phyloP scores from a whole-genome alignment of 148 eudicot species.

The Pharnaceum exiguum region DNA sequence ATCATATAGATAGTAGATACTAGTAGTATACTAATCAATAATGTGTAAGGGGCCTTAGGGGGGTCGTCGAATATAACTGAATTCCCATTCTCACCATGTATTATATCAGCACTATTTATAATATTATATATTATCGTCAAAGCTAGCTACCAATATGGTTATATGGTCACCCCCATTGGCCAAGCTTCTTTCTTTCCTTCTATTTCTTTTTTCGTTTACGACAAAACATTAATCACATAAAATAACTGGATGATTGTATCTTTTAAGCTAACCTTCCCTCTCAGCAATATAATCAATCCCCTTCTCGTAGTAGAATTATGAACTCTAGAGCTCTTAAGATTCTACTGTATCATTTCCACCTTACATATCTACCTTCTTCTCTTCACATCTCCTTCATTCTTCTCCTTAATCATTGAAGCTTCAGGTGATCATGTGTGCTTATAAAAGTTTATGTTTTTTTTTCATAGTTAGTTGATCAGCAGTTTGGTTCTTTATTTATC shows the following conservation, averaged over 20 bases:
- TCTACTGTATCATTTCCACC: slow-evolving; percentile 3
- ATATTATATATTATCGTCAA: slow-evolving; percentile 2
- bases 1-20: too few relatives aligned
- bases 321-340: slow-evolving; percentile 17
- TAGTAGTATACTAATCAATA: too few relatives aligned
- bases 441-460: too few relatives aligned
- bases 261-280: slow-evolving; percentile 21
- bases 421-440: too few relatives aligned
- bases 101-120: too few relatives aligned
- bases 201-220: slow-evolving; percentile 5
- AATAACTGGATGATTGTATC: slow-evolving; percentile 14
- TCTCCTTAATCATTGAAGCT: slow-evolving; percentile 1
- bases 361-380: neutral
- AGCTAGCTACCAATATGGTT: slow-evolving; percentile 4
- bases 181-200: neutral
- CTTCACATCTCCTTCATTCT: neutral
- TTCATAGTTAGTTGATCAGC: too few relatives aligned
- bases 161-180: neutral
- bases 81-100: too few relatives aligned
- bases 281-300: slow-evolving; percentile 10
- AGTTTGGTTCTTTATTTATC: too few relatives aligned
- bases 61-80: too few relatives aligned
- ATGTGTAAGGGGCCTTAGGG: too few relatives aligned
- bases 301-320: slow-evolving; percentile 10
- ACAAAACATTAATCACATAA: slow-evolving; percentile 9